Percentiles rank a stretch among this genome's conserved stretches.
Evolutionary conservation across 2,329 filamentous ascomycete species (phyloP).

Genomic region (Fusarium duplospermum): DNA sequence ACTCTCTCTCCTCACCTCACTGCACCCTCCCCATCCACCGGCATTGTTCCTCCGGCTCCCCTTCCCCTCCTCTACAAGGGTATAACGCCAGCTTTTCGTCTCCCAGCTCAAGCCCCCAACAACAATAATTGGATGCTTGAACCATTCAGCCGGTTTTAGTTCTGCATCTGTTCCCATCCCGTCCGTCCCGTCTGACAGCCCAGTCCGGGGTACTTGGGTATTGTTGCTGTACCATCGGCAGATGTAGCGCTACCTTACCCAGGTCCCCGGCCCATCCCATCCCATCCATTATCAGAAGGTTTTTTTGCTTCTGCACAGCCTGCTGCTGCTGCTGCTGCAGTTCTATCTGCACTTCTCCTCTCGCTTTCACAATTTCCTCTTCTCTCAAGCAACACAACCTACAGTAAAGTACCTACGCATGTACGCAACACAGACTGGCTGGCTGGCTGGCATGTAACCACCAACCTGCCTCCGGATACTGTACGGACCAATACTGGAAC

Average conservation of each 20-base stretch:
- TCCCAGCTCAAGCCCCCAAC: background rate
- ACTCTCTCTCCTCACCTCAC: background rate
- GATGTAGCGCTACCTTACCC: background rate
- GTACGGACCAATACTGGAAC: background rate
- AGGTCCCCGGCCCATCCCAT: background rate
- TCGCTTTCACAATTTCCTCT: background rate
- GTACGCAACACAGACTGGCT: background rate
- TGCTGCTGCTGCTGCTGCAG: background rate
- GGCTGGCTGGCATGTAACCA: background rate
- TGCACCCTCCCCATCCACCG: background rate
- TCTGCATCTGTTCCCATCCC: background rate
- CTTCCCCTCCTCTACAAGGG: background rate
- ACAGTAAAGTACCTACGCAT: background rate
- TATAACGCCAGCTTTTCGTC: background rate
- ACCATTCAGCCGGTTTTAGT: background rate
- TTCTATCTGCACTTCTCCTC: background rate
- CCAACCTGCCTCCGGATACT: background rate
- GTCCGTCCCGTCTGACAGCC: background rate
- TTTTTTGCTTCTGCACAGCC: background rate
- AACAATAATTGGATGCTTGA: background rate
- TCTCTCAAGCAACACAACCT: background rate
- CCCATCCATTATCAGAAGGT: background rate
- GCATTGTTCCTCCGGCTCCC: background rate
- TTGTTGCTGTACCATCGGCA: background rate
- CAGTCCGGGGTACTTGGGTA: background rate